A percentile compares a stretch with the other conserved stretches of the same genome.
phyloP scores from a whole-genome alignment of 345 rosid species.

The Bretschneidera sinensis region DNA sequence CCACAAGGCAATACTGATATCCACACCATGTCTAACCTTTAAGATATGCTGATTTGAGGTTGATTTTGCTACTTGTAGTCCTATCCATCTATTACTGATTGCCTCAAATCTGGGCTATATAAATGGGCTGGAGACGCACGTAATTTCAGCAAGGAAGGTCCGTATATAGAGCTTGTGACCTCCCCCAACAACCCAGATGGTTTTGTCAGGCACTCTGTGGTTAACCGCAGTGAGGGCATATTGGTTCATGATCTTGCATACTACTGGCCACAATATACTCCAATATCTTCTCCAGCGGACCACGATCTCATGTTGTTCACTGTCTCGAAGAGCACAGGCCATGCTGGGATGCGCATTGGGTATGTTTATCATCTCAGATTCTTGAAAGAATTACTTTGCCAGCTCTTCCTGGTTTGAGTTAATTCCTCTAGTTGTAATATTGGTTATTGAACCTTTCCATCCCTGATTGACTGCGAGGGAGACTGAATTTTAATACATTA shows the following conservation, averaged over 20 bases:
- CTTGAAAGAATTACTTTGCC: not conserved
- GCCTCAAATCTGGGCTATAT: conserved; percentile 65
- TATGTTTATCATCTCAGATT: conserved; percentile 19
- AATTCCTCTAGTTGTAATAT: not conserved
- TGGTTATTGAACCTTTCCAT: not conserved
- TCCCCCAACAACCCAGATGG: conserved; percentile 97
- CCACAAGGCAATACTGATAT: too few relatives aligned
- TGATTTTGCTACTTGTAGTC: conserved; percentile 43
- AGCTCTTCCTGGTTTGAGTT: not conserved
- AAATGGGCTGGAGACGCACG: conserved; percentile 93
- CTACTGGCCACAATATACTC: conserved; percentile 94
- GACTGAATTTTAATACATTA: not conserved
- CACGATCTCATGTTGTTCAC: conserved; percentile 83
- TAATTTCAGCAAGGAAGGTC: conserved; percentile 43
- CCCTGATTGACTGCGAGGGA: not conserved
- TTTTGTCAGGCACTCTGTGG: conserved; percentile 50
- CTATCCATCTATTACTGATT: conserved; percentile 70
- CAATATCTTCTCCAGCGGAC: conserved; percentile 62
- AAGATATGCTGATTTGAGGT: conserved; percentile 9
- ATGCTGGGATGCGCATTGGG: conserved; percentile 96
- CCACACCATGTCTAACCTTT: not conserved
- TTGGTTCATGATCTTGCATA: conserved; percentile 89
- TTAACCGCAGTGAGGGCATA: conserved; percentile 60
- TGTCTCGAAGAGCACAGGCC: conserved; percentile 79
- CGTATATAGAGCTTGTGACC: conserved; percentile 87